Conservation (phyloP, 768 basidiomycete genomes). For the Pleurotus pulmonarius region DNA sequence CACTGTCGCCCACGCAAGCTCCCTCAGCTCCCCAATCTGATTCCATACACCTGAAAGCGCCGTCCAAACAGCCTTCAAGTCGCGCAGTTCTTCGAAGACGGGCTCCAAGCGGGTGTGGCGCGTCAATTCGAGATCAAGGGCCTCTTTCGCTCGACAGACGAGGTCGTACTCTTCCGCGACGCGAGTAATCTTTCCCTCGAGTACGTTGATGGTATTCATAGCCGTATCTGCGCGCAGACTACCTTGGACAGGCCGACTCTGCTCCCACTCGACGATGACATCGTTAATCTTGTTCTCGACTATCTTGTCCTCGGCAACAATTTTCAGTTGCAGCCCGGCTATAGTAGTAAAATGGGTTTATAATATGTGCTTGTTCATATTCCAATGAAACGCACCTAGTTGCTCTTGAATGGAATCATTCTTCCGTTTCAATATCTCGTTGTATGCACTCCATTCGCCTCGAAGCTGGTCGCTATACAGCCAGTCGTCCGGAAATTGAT, state of each 20-base stretch:
- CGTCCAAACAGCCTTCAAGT: conserved; percentile 98
- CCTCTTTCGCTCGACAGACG: conserved; percentile 94
- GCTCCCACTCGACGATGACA: conserved; percentile 90
- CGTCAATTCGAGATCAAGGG: conserved; percentile 87
- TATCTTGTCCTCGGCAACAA: conserved; percentile 99
- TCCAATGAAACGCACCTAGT: conserved; percentile 59
- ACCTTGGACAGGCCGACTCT: conserved; percentile 94
- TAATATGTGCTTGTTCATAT: no score
- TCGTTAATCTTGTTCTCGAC: conserved; percentile 95
- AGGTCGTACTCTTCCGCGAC: conserved; percentile 95
- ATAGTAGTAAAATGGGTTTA: background rate
- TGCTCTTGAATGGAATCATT: conserved; percentile 99
- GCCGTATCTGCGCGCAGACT: conserved; percentile 95
- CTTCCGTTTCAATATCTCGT: conserved; percentile 96
- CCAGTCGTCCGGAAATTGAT: conserved; percentile 97
- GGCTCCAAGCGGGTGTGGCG: conserved; percentile 91
- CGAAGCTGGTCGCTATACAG: conserved; percentile 96
- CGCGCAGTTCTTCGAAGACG: conserved; percentile 90
- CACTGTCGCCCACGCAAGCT: conserved; percentile 86
- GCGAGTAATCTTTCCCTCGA: conserved; percentile 85
- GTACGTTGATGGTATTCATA: conserved; percentile 93
- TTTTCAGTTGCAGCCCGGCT: conserved; percentile 98
- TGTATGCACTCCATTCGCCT: conserved; percentile 98
- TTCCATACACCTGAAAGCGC: conserved; percentile 97
- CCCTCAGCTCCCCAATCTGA: conserved; percentile 85